Evolutionary conservation across 2,329 filamentous ascomycete species (phyloP), one percentile per base, ranked within the genome.

Genomic region (Penicillium aurantiogriseum): DNA sequence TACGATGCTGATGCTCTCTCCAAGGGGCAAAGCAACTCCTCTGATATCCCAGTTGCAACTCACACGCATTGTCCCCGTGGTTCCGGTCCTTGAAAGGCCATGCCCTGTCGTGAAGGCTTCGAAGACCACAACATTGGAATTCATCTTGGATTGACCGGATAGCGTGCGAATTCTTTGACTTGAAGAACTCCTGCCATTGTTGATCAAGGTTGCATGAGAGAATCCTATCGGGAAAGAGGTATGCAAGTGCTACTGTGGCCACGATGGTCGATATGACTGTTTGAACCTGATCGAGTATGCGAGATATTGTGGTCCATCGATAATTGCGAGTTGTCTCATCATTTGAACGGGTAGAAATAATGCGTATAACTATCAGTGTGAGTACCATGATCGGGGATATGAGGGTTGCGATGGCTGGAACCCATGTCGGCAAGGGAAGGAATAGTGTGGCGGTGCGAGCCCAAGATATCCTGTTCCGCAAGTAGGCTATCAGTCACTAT

Each of bases 1-100:
- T 60, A n/a, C 51, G 54, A 48, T 60, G 56, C 54, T 74, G 65
- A 38, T 69, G 57, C 45, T 56, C 62, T 19, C 53, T 64, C 74
- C 72, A 75, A 15, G 65, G 66, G 15, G 40, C 63, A 4, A 69
- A 42, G 56, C 73, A 76, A 31, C 69, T 69, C 25, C 59, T 61
- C 13, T 39, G 51, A 59, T 74, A 76, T 13, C 71, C 71, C 1
- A 70, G 51, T 46, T 69, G 69, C 21, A 56, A 19, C 38, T 73
- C 69, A 58, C 74, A 76, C 0, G 71, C 68, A 44, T 67, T 56
- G 25, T 71, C 71, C 3, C 63, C 67, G 25, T 74, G 63, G 8
- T 51, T 56, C 0, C 51, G 55, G 33, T 71, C 69, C 43, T 74
- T 74, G 57, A 76, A 76, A 2, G 73, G 73, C 73, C 73, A 76